Base-by-base conservation (phyloP, 805 yeast species). In the Saccharomyces kudriavzevii region DNA sequence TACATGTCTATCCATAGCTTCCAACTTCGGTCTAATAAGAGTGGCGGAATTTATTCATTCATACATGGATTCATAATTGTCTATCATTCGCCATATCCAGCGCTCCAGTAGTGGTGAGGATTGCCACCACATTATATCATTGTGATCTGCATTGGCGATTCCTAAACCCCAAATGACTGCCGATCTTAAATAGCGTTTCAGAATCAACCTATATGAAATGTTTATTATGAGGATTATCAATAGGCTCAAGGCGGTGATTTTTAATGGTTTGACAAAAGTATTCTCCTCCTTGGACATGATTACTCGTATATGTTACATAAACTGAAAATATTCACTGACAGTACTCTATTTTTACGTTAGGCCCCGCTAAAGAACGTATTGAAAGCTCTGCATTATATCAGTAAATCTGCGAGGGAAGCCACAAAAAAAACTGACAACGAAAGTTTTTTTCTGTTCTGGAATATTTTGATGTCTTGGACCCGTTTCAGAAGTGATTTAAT, bases 91-190 rank as follows among this genome's bases (percentile, higher is more conserved):
- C 71, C 71, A 68, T 6, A 61, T 51, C 1, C 56, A 17, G 27
- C 40, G 53, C 48, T 68, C 71, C 4, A 62, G 22, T 1, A 25
- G 28, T 4, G 64, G 58, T 40, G 50, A 31, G n/a, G 49, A 51
- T 51, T 68, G 71, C 70, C 71, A 68, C 68, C 70, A 65, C 9
- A 57, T 46, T 1, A 64, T 48, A 20, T 60, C 59, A 49, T 55
- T 54, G 17, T 56, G 53, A 10, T 57, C 57, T 13, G 51, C 54
- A 14, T 52, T 48, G 3, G 67, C 24, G 17, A 28, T 14, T 6
- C 40, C 40, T 29, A 47, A 29, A 47, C 24, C 17, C 40, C 49
- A 22, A 26, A 26, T 28, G 22, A 28, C 13, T 27, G 13, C 27
- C 49, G 29, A 24, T 17, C 14, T 45, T 14, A 45, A 10, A 26